Percentiles rank a stretch among this genome's conserved stretches.
phyloP scores from a whole-genome alignment of 2,329 filamentous ascomycete genomes.

The Ascochyta rabiei region DNA sequence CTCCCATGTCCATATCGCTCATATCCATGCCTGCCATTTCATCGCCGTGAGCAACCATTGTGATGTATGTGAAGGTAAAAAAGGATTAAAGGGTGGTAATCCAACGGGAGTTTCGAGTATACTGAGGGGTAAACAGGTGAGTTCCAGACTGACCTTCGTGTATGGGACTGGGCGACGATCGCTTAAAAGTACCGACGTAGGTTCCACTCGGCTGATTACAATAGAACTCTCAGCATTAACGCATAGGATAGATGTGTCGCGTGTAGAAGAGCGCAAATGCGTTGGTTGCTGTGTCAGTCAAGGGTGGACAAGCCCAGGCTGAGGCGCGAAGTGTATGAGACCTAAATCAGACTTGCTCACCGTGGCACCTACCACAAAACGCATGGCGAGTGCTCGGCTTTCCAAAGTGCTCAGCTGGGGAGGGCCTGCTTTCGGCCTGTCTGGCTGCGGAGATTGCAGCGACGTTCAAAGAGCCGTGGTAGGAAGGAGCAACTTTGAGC shows the following conservation, averaged over 20 bases:
- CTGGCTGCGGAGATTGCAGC: constrained; percentile 11
- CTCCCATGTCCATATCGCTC: constrained; percentile 26
- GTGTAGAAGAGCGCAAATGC: constrained; percentile 30
- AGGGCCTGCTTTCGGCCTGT: constrained; percentile 12
- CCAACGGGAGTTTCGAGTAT: background rate
- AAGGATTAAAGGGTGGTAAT: background rate
- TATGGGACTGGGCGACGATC: constrained; percentile 16
- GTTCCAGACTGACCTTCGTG: constrained; percentile 39
- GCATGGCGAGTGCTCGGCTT: constrained; percentile 14
- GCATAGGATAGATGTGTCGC: constrained; percentile 27
- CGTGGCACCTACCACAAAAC: constrained; percentile 9
- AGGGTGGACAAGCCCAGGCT: constrained; percentile 38
- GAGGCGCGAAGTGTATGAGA: constrained; percentile 39
- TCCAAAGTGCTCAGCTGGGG: constrained; percentile 9
- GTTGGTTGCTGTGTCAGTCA: constrained; percentile 42
- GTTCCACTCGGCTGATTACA: constrained; percentile 26
- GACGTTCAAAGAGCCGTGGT: constrained; percentile 21
- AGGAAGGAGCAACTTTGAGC: constrained; percentile 37
- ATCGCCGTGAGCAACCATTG: constrained; percentile 39
- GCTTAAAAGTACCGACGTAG: constrained; percentile 27
- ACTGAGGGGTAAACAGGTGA: constrained; percentile 22
- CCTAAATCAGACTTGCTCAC: background rate
- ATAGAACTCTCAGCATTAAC: constrained; percentile 32
- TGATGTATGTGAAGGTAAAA: background rate
- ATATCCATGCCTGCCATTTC: constrained; percentile 29